Conservation (phyloP, 2,329 filamentous ascomycete species). For the Tolypocladium cylindrosporum region DNA sequence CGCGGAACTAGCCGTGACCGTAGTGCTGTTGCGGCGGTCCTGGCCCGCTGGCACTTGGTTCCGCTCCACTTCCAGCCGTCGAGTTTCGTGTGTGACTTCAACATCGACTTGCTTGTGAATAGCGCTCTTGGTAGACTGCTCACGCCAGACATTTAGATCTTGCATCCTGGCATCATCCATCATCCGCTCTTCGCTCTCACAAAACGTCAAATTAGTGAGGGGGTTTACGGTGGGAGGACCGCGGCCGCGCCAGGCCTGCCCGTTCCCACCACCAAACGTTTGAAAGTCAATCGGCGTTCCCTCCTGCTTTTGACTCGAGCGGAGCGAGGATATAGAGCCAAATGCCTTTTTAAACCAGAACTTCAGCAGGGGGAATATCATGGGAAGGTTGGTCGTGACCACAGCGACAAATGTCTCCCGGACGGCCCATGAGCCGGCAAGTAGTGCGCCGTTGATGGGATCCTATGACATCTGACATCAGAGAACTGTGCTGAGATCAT, state of each 20-base stretch:
- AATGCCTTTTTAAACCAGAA: constrained; percentile 17
- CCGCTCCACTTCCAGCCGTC: neutral
- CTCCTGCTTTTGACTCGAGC: constrained; percentile 9
- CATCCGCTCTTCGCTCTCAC: constrained; percentile 14
- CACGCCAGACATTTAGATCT: constrained; percentile 3
- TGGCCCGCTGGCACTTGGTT: neutral
- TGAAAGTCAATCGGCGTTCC: constrained; percentile 10
- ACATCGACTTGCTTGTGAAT: neutral
- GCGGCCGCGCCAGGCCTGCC: constrained; percentile 3
- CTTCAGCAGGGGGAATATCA: constrained; percentile 35
- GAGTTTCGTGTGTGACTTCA: neutral
- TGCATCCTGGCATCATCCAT: constrained; percentile 10
- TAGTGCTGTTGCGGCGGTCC: neutral
- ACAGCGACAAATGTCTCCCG: constrained; percentile 34
- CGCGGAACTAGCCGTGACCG: neutral
- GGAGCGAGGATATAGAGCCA: constrained; percentile 12
- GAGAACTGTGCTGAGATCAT: neutral
- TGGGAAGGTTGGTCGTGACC: constrained; percentile 31
- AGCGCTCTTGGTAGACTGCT: neutral
- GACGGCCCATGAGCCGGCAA: constrained; percentile 31
- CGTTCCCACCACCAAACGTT: constrained; percentile 8
- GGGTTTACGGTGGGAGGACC: constrained; percentile 7
- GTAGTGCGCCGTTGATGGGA: constrained; percentile 26
- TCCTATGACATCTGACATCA: constrained; percentile 16
- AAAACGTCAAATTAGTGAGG: constrained; percentile 8